Conservation (phyloP, 352 stramenopile species). For the Phytophthora boehmeriae region DNA sequence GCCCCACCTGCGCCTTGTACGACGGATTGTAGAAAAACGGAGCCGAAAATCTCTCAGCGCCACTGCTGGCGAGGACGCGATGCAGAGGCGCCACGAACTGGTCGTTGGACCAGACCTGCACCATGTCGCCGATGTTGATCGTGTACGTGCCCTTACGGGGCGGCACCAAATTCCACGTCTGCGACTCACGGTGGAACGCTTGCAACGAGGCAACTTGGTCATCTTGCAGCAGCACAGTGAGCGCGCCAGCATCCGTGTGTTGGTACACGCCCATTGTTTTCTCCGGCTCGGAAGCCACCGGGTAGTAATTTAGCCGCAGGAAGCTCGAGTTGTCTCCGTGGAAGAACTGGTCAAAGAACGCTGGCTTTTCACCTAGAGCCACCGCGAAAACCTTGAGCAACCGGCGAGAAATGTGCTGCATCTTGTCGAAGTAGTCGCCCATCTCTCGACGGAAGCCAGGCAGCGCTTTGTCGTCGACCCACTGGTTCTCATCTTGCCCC, state of each 20-base stretch:
- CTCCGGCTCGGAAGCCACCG: slow-evolving; percentile 42
- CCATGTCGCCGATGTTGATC: slow-evolving; percentile 61
- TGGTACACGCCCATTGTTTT: slow-evolving; percentile 49
- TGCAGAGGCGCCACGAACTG: too few relatives aligned
- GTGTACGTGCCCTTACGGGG: slow-evolving; percentile 41
- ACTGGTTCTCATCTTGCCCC: too few relatives aligned
- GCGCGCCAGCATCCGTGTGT: slow-evolving; percentile 55
- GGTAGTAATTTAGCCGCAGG: slow-evolving; percentile 93
- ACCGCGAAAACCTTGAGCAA: slow-evolving; percentile 51
- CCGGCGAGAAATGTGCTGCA: slow-evolving; percentile 11
- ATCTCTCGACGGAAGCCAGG: too few relatives aligned
- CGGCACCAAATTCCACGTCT: slow-evolving; percentile 46
- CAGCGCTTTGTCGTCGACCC: too few relatives aligned
- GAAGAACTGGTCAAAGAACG: slow-evolving; percentile 62
- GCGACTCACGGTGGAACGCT: slow-evolving; percentile 40
- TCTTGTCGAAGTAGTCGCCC: slow-evolving; percentile 4
- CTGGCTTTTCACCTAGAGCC: slow-evolving; percentile 36
- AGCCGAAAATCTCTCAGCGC: slow-evolving; percentile 45
- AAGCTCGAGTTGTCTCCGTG: slow-evolving; percentile 80
- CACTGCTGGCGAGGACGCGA: slow-evolving; percentile 25
- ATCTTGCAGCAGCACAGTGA: slow-evolving; percentile 59
- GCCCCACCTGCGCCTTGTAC: slow-evolving; percentile 60
- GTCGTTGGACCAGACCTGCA: too few relatives aligned
- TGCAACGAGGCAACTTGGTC: slow-evolving; percentile 52
- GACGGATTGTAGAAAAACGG: slow-evolving; percentile 66